Conservation (phyloP, 441 rosid species). For the Pelargonium citronellum region DNA sequence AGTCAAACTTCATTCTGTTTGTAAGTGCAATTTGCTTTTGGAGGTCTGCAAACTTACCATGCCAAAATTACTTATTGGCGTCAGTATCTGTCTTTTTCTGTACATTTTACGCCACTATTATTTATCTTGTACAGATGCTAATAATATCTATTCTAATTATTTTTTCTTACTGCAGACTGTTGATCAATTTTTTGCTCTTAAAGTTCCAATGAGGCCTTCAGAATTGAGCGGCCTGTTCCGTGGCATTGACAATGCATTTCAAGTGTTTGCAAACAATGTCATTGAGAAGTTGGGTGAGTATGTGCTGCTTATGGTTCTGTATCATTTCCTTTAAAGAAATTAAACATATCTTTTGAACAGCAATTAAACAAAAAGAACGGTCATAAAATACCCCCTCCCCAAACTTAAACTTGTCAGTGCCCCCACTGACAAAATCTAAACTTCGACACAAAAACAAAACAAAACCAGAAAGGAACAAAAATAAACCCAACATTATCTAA, state of each 20-base stretch:
- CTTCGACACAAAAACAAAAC: too few species aligned
- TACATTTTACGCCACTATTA: not conserved
- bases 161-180: slow-evolving; percentile 65
- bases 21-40: not conserved
- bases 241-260: slow-evolving; percentile 92
- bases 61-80: not conserved
- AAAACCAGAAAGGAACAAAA: too few species aligned
- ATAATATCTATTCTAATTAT: slow-evolving; percentile 21
- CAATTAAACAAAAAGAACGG: not conserved
- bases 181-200: slow-evolving; percentile 82
- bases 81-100: slow-evolving; percentile 1
- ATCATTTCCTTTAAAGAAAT: too few species aligned
- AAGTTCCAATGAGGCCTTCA: slow-evolving; percentile 81
- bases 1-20: not conserved
- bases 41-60: not conserved
- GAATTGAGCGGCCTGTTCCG: slow-evolving; percentile 71
- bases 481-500: too few species aligned
- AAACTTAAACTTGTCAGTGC: not conserved
- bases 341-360: not conserved
- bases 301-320: too few species aligned
- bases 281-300: slow-evolving; percentile 69
- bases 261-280: slow-evolving; percentile 74
- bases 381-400: too few species aligned
- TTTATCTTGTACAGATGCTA: slow-evolving; percentile 8
- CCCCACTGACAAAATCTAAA: too few species aligned